phyloP scores from a whole-genome alignment of 495 filamentous ascomycete species.

The Hypoxylon perforatum region DNA sequence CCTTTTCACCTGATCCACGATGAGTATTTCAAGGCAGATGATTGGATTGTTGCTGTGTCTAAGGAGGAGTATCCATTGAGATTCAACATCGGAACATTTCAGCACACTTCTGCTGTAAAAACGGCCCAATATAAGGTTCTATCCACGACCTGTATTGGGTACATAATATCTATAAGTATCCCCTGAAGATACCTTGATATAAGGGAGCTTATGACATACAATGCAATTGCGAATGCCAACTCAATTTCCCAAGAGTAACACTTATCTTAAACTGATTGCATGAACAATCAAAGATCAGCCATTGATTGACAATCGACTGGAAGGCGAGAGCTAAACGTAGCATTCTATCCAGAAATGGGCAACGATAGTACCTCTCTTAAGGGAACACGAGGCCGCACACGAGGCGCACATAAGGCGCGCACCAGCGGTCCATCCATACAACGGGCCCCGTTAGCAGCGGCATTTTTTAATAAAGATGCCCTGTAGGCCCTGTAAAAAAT shows the following conservation, averaged over 20 bases:
- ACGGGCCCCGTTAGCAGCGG: slow-evolving; percentile 7
- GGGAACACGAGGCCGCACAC: neutral
- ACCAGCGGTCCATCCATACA: slow-evolving; percentile 8
- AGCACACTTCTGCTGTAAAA: no score
- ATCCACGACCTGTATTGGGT: no score
- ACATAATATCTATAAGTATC: no score
- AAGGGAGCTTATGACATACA: neutral
- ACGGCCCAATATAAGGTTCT: no score
- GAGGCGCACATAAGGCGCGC: slow-evolving; percentile 13
- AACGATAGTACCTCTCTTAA: neutral
- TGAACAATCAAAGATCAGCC: no score
- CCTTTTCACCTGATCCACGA: neutral
- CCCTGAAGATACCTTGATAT: neutral
- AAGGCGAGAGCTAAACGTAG: no score
- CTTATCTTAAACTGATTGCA: neutral
- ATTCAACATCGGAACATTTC: no score
- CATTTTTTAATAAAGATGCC: slow-evolving; percentile 8
- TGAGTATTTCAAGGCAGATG: no score
- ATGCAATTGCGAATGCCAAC: slow-evolving; percentile 1
- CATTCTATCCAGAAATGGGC: neutral
- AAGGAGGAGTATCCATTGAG: no score
- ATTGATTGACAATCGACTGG: no score
- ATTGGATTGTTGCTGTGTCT: no score
- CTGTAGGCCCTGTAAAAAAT: neutral
- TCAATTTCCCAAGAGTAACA: neutral